Evolutionary conservation across 2,329 filamentous ascomycete species (phyloP).

Genomic region (Aspergillus ustus): DNA sequence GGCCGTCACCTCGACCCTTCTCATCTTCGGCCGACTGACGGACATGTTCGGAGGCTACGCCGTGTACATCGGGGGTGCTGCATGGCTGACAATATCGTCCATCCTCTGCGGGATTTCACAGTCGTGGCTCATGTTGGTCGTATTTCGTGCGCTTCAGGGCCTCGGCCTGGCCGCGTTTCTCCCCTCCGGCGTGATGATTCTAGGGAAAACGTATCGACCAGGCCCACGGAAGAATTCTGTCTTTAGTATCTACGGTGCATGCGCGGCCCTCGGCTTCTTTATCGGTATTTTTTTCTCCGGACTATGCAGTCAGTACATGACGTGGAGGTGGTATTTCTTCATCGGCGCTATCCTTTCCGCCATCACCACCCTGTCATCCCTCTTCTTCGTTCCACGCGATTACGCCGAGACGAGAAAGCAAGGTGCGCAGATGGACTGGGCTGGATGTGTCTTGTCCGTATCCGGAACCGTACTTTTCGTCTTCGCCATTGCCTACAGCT

Average conservation of each 20-base stretch:
- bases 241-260: slow-evolving; percentile 63
- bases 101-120: slow-evolving; percentile 71
- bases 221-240: slow-evolving; percentile 72
- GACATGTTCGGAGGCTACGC: slow-evolving; percentile 68
- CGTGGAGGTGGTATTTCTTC: slow-evolving; percentile 72
- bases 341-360: slow-evolving; percentile 61
- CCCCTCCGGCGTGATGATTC: slow-evolving; percentile 68
- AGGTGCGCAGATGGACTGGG: slow-evolving; percentile 69
- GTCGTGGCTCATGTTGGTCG: slow-evolving; percentile 71
- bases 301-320: slow-evolving; percentile 57
- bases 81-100: slow-evolving; percentile 70
- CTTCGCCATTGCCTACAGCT: slow-evolving; percentile 75
- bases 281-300: slow-evolving; percentile 69
- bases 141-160: slow-evolving; percentile 75
- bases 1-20: slow-evolving; percentile 53
- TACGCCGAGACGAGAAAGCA: slow-evolving; percentile 43
- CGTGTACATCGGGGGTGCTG: slow-evolving; percentile 66
- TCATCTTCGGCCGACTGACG: slow-evolving; percentile 60
- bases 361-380: slow-evolving; percentile 52
- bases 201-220: slow-evolving; percentile 68
- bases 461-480: slow-evolving; percentile 71
- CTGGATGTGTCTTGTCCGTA: slow-evolving; percentile 64
- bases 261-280: slow-evolving; percentile 55
- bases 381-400: slow-evolving; percentile 52
- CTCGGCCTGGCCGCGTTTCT: slow-evolving; percentile 74